These are phyloP conservation scores for Gossypium mustelinum DNA, from an alignment of 345 rosid genomes.

Conservation along the genomic window DNA sequence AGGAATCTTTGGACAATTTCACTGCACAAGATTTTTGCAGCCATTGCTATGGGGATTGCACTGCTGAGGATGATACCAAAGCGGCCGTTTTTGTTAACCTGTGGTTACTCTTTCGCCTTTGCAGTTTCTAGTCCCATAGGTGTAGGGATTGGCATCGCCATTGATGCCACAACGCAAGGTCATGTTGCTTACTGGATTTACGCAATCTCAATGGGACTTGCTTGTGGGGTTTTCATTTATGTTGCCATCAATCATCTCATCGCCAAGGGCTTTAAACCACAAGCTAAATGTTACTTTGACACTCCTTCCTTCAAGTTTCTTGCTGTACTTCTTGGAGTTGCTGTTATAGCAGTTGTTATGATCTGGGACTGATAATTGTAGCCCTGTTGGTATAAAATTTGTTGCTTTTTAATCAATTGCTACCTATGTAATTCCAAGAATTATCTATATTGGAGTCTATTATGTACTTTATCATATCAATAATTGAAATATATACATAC, in stretches of 20 bases:
- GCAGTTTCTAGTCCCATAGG: conserved; percentile 77
- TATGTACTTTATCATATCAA: neutral
- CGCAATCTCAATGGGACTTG: conserved; percentile 75
- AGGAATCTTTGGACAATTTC: conserved; percentile 85
- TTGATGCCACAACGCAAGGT: conserved; percentile 71
- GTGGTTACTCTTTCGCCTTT: conserved; percentile 66
- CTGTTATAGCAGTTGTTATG: conserved; percentile 69
- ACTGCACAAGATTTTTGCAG: conserved; percentile 79
- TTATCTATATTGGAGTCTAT: neutral
- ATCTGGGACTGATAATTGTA: conserved; percentile 51
- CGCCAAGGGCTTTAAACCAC: conserved; percentile 70
- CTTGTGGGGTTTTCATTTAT: conserved; percentile 80
- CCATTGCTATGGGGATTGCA: conserved; percentile 86
- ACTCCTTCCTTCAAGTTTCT: conserved; percentile 66
- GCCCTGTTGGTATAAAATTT: neutral
- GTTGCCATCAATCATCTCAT: conserved; percentile 86
- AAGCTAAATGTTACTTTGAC: conserved; percentile 40
- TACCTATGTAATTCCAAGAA: neutral
- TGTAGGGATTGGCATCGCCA: conserved; percentile 78
- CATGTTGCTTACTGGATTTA: conserved; percentile 59
- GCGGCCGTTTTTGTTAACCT: conserved; percentile 65
- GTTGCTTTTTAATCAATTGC: neutral
- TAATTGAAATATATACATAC: neutral
- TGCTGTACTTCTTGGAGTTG: conserved; percentile 67
- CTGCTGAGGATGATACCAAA: conserved; percentile 68